phyloP scores from a whole-genome alignment of 2,329 filamentous ascomycete genomes.

The Alternaria sp. region DNA sequence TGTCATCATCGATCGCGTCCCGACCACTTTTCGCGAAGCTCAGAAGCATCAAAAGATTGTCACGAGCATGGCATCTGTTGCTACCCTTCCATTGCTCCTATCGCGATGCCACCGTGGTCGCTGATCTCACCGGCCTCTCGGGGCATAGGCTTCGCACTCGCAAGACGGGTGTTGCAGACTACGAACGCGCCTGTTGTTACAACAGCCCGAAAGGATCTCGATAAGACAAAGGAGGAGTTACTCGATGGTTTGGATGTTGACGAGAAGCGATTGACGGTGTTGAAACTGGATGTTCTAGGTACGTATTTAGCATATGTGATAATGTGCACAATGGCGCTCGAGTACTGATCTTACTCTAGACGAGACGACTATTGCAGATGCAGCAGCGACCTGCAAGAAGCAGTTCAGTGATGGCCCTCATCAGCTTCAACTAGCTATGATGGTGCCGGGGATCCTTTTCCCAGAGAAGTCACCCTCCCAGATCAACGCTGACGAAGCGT shows the following conservation, averaged over 20 bases:
- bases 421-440: slow-evolving; percentile 74
- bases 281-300: slow-evolving; percentile 68
- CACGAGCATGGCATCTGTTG: slow-evolving; percentile 17
- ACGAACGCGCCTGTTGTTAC: slow-evolving; percentile 68
- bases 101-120: slow-evolving; percentile 57
- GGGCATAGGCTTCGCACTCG: slow-evolving; percentile 70
- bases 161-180: slow-evolving; percentile 65
- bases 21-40: slow-evolving; percentile 15
- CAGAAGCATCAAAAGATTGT: slow-evolving; percentile 2
- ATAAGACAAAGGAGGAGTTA: slow-evolving; percentile 59
- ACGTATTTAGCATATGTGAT: slow-evolving; percentile 20
- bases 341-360: slow-evolving; percentile 52
- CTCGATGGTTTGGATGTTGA: slow-evolving; percentile 60
- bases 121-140: slow-evolving; percentile 68
- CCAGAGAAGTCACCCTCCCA: slow-evolving; percentile 76
- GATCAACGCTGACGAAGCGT: slow-evolving; percentile 67
- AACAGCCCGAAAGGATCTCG: slow-evolving; percentile 65
- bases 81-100: background rate
- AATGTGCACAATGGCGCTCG: background rate
- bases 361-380: slow-evolving; percentile 67
- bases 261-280: slow-evolving; percentile 59
- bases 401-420: slow-evolving; percentile 59
- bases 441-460: slow-evolving; percentile 75
- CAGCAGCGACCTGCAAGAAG: slow-evolving; percentile 63
- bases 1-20: slow-evolving; percentile 46